Evolutionary conservation across 345 rosid genomes (phyloP).

Genomic region (Salix caprea): DNA sequence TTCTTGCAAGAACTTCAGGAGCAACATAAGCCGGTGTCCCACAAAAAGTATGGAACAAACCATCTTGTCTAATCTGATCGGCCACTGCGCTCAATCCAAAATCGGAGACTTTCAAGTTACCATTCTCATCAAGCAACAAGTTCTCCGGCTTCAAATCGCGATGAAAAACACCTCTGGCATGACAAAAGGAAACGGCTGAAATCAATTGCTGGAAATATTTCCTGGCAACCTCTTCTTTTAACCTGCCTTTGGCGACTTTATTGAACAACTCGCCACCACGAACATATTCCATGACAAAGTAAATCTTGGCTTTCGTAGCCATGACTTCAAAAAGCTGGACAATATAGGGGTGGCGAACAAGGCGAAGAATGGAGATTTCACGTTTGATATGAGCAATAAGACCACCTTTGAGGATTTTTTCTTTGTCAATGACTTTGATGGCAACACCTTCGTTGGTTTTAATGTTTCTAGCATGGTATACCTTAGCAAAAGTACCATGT

Average conservation of each 20-base stretch:
- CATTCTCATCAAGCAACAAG: conserved; percentile 22
- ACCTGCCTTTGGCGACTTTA: conserved; percentile 24
- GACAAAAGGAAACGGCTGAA: conserved; percentile 21
- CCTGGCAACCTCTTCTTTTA: conserved; percentile 23
- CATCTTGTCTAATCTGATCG: conserved; percentile 21
- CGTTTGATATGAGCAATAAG: conserved; percentile 22
- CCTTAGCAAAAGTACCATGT: conserved; percentile 25
- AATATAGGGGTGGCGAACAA: conserved; percentile 24
- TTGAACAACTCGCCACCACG: conserved; percentile 25
- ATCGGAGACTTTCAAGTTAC: conserved; percentile 23
- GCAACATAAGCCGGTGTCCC: conserved; percentile 31
- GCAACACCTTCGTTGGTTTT: conserved; percentile 21
- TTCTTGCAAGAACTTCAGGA: conserved; percentile 23
- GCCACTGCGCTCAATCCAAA: conserved; percentile 28
- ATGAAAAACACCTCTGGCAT: conserved; percentile 24
- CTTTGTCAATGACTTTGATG: conserved; percentile 25
- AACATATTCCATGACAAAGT: conserved; percentile 26
- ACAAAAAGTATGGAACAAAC: conserved; percentile 25
- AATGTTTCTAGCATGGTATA: conserved; percentile 20
- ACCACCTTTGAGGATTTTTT: conserved; percentile 23
- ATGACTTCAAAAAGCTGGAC: conserved; percentile 27
- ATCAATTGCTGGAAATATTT: conserved; percentile 26
- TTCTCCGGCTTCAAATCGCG: conserved; percentile 31
- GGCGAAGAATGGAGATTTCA: conserved; percentile 26
- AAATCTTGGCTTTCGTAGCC: conserved; percentile 31